These are phyloP conservation scores for Fusarium sp. DNA, from an alignment of 2,329 filamentous ascomycete species.

Conservation along the genomic window DNA sequence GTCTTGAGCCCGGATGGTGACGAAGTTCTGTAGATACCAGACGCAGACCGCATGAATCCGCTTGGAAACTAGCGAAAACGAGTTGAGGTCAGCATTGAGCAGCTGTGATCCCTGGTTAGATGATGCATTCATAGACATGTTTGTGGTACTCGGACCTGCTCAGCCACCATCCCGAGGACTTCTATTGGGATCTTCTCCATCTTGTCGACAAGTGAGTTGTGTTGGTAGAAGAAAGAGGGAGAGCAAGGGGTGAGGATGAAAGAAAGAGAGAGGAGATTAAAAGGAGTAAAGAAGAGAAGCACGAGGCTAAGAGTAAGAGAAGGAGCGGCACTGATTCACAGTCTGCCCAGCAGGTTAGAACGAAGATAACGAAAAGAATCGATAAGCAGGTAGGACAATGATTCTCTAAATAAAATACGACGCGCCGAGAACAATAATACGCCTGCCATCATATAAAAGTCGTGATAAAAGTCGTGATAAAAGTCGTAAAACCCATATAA, in stretches of 20 bases:
- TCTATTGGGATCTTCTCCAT: background rate
- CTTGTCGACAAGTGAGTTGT: background rate
- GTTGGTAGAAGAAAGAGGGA: background rate
- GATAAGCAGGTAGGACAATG: no score
- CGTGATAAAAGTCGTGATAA: background rate
- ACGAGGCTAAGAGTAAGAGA: background rate
- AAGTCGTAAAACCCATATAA: background rate
- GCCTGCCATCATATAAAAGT: background rate
- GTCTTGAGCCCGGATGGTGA: no score
- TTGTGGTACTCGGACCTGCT: background rate
- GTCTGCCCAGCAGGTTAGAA: background rate
- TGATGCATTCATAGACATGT: background rate
- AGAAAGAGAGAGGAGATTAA: background rate
- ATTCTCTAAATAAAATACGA: no score
- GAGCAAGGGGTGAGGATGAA: background rate
- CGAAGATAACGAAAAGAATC: background rate
- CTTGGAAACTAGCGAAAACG: background rate
- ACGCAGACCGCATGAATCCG: no score
- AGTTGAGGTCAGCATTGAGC: background rate
- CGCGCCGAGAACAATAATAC: background rate
- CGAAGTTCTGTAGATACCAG: no score
- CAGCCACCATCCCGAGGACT: background rate
- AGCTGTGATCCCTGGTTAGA: background rate
- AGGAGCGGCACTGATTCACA: background rate
- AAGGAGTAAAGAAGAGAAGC: background rate